phyloP scores from a whole-genome alignment of 2,329 filamentous ascomycete genomes.

The Penicillium hesseltinei region DNA sequence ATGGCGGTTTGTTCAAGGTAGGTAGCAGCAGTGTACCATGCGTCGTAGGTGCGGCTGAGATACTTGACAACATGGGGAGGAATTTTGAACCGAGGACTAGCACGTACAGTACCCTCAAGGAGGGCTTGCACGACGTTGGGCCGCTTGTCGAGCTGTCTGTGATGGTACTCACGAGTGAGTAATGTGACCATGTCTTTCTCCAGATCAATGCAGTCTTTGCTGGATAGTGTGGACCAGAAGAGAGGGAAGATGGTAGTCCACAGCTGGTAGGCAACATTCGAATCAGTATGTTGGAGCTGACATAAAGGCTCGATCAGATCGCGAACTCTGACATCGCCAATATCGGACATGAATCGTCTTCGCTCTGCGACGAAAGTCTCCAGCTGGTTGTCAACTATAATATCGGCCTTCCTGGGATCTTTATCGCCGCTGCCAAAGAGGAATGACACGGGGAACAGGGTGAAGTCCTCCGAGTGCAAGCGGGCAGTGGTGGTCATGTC shows the following conservation, averaged over 20 bases:
- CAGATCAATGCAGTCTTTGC: slow-evolving; percentile 84
- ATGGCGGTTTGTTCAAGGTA: slow-evolving; percentile 89
- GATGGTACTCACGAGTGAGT: slow-evolving; percentile 93
- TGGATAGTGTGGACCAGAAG: slow-evolving; percentile 84
- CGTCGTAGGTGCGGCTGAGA: slow-evolving; percentile 87
- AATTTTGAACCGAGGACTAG: slow-evolving; percentile 84
- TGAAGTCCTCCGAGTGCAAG: slow-evolving; percentile 81
- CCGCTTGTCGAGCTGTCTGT: slow-evolving; percentile 86
- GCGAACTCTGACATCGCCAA: slow-evolving; percentile 80
- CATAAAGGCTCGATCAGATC: slow-evolving; percentile 87
- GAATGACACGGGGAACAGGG: slow-evolving; percentile 68
- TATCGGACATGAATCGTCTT: slow-evolving; percentile 76
- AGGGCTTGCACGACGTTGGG: slow-evolving; percentile 95
- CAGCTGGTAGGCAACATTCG: slow-evolving; percentile 76
- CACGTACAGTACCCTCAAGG: slow-evolving; percentile 79
- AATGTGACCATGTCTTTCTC: slow-evolving; percentile 88
- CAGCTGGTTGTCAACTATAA: slow-evolving; percentile 78
- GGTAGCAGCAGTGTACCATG: slow-evolving; percentile 91
- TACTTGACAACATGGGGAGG: slow-evolving; percentile 97
- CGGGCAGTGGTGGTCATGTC: slow-evolving; percentile 79
- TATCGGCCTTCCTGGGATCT: slow-evolving; percentile 60
- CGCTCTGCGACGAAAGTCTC: slow-evolving; percentile 76
- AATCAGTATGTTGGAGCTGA: slow-evolving; percentile 88
- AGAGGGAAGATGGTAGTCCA: slow-evolving; percentile 92
- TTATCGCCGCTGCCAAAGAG: slow-evolving; percentile 71